A percentile compares a stretch with the other conserved stretches of the same genome.
Conservation (phyloP, 306 rosid species). For the Abrus precatorius region DNA sequence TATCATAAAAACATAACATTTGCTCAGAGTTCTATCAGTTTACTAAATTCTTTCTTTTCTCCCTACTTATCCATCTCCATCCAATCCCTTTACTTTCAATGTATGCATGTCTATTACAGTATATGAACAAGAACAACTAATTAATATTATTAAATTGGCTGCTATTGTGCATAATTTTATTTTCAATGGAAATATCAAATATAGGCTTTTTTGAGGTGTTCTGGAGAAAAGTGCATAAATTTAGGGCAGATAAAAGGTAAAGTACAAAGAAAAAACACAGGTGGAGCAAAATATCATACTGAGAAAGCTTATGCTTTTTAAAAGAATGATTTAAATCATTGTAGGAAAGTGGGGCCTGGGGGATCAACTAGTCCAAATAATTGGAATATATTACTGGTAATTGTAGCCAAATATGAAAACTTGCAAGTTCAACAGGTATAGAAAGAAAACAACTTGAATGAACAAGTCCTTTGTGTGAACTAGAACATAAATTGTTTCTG, state of each 20-base stretch:
- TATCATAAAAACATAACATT: neutral
- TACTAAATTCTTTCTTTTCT: neutral
- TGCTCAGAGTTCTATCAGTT: neutral
- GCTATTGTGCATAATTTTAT: neutral
- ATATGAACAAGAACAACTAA: neutral
- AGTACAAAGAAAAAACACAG: neutral
- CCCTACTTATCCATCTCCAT: neutral
- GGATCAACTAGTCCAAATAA: constrained; percentile 1
- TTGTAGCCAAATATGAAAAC: neutral
- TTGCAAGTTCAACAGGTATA: constrained; percentile 12
- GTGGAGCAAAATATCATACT: neutral
- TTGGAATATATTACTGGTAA: neutral
- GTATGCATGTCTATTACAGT: neutral
- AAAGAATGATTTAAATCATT: constrained; percentile 1
- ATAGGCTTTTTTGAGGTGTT: neutral
- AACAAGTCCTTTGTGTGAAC: neutral
- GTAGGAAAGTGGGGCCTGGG: neutral
- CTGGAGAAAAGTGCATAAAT: neutral
- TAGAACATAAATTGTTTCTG: constrained; percentile 5
- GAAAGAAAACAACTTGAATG: constrained; percentile 11
- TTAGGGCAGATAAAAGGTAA: neutral
- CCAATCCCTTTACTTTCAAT: neutral
- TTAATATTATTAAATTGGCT: neutral
- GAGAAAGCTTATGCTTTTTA: neutral
- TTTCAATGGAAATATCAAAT: neutral